Evolutionary conservation across 148 eudicot species (phyloP).

Genomic region (Suaeda aralocaspica): DNA sequence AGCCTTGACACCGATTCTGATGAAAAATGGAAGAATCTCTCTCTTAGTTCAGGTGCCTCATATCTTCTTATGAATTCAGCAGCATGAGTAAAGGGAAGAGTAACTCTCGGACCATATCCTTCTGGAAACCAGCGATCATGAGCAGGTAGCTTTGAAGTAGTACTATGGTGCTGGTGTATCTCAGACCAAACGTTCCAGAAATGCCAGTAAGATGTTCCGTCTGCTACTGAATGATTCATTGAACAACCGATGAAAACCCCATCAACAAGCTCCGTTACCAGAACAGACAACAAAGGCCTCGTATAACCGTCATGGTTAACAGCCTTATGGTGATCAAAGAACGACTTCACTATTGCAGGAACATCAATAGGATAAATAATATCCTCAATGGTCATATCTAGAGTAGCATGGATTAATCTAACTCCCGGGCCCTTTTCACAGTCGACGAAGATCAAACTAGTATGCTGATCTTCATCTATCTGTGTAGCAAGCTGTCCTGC

Average conservation of each 20-base stretch:
- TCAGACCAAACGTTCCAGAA: slow-evolving; percentile 34
- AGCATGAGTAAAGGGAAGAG: slow-evolving; percentile 11
- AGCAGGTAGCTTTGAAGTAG: not conserved
- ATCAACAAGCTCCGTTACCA: slow-evolving; percentile 26
- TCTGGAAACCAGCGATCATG: not conserved
- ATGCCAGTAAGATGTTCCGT: slow-evolving; percentile 29
- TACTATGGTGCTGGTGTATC: slow-evolving; percentile 21
- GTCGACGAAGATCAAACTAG: slow-evolving; percentile 26
- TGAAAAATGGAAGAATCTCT: slow-evolving; percentile 28
- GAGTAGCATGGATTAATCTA: slow-evolving; percentile 15
- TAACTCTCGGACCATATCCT: not conserved
- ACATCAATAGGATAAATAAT: slow-evolving; percentile 28
- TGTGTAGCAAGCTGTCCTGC: slow-evolving; percentile 21
- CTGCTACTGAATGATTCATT: slow-evolving; percentile 17
- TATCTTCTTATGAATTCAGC: slow-evolving; percentile 1
- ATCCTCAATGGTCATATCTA: slow-evolving; percentile 24
- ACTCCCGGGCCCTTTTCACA: slow-evolving; percentile 25
- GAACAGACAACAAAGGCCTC: slow-evolving; percentile 19
- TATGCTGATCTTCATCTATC: slow-evolving; percentile 20
- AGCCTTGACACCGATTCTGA: slow-evolving; percentile 17
- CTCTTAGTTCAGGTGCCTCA: slow-evolving; percentile 3
- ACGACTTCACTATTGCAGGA: slow-evolving; percentile 23
- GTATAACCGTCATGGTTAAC: slow-evolving; percentile 28
- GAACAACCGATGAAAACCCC: slow-evolving; percentile 31
- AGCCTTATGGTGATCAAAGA: slow-evolving; percentile 26